These are phyloP conservation scores for Trypanosomatidae sp. DNA, from an alignment of 208 protist species.

Conservation along the genomic window DNA sequence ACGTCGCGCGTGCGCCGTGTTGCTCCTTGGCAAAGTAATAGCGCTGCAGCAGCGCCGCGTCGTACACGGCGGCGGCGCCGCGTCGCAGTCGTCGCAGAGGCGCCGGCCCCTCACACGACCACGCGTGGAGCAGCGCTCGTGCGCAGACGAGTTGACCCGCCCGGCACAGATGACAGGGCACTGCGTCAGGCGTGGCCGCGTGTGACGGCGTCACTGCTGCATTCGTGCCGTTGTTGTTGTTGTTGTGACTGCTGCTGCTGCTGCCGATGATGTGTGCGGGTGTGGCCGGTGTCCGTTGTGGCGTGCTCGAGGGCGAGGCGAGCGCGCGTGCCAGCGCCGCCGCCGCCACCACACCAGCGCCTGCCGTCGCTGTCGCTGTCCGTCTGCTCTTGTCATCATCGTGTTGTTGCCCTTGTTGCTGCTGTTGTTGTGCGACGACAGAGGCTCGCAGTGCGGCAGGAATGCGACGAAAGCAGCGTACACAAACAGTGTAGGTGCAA, in stretches of 20 bases:
- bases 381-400: background rate
- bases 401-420: background rate
- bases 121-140: conserved; percentile 40
- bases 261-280: background rate
- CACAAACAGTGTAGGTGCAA: conserved; percentile 74
- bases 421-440: background rate
- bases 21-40: conserved; percentile 63
- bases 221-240: no score
- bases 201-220: no score
- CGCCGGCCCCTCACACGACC: conserved; percentile 60
- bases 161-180: conserved; percentile 46
- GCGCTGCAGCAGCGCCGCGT: conserved; percentile 33
- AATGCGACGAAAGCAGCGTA: conserved; percentile 20
- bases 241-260: no score
- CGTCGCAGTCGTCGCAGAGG: conserved; percentile 14
- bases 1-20: conserved; percentile 17
- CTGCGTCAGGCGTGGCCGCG: no score
- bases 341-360: background rate
- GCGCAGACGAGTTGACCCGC: conserved; percentile 25
- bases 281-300: background rate
- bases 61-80: conserved; percentile 17
- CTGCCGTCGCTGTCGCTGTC: background rate
- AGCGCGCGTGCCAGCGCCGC: background rate
- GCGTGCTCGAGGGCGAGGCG: background rate
- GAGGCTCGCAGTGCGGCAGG: conserved; percentile 10